phyloP scores from a whole-genome alignment of 352 stramenopile genomes.

The Pythium phragmiticola region DNA sequence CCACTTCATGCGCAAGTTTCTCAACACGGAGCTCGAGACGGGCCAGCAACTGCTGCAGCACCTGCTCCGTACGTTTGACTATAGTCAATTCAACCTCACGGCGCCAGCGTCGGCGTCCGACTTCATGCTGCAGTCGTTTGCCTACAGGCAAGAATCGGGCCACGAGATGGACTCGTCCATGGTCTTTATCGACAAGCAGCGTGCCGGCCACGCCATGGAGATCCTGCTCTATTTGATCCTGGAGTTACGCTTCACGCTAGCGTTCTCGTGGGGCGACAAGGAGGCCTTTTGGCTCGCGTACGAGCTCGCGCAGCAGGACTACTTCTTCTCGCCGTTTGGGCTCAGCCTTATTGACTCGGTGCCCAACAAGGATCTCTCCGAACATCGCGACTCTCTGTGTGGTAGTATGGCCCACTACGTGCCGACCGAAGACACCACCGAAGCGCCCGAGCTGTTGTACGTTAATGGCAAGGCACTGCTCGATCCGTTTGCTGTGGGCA shows the following conservation, averaged over 20 bases:
- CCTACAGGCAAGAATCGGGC: constrained; percentile 39
- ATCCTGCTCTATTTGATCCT: constrained; percentile 55
- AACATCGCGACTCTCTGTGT: constrained; percentile 60
- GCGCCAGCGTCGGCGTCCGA: constrained; percentile 14
- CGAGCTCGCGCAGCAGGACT: constrained; percentile 52
- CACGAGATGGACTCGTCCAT: constrained; percentile 71
- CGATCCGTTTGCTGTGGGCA: constrained; percentile 40
- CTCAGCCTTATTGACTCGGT: constrained; percentile 49
- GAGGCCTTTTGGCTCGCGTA: constrained; percentile 77
- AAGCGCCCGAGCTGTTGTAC: constrained; percentile 46
- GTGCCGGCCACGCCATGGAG: constrained; percentile 37
- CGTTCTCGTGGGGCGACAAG: constrained; percentile 60
- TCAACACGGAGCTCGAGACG: constrained; percentile 12
- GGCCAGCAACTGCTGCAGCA: constrained; percentile 36
- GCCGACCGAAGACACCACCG: constrained; percentile 23
- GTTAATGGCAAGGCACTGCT: constrained; percentile 62
- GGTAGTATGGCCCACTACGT: constrained; percentile 70
- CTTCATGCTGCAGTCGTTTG: constrained; percentile 33
- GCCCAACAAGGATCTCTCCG: constrained; percentile 48
- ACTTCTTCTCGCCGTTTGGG: constrained; percentile 71
- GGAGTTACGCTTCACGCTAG: constrained; percentile 46
- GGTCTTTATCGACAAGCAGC: constrained; percentile 52
- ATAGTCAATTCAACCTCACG: constrained; percentile 36
- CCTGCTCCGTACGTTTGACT: constrained; percentile 55
- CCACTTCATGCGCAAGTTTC: constrained; percentile 41